A percentile compares a stretch with the other conserved stretches of the same genome.
Conservation (phyloP, 768 basidiomycete species). For the Mycena galericulata region DNA sequence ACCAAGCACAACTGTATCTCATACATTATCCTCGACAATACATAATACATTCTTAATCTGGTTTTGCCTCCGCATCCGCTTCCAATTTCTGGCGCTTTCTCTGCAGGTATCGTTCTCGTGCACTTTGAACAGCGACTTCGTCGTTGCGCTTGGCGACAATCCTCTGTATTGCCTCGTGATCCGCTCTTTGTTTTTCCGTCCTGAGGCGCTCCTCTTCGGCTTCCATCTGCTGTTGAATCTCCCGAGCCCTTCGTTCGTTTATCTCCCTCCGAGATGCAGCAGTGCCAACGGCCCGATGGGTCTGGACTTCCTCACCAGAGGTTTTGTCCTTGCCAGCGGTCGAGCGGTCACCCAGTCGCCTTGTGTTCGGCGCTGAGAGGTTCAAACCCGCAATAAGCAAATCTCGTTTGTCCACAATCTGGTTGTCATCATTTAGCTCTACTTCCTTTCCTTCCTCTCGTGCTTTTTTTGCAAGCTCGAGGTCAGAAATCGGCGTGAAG, state of each 20-base stretch:
- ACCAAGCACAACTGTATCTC: not conserved
- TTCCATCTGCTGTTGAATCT: conserved; percentile 84
- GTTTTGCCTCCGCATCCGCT: conserved; percentile 37
- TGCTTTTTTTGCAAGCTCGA: conserved; percentile 78
- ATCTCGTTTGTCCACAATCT: conserved; percentile 96
- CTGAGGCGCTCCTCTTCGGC: conserved; percentile 74
- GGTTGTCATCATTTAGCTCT: conserved; percentile 96
- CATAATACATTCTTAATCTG: conserved; percentile 33
- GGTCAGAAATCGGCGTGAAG: conserved; percentile 72
- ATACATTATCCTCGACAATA: conserved; percentile 12
- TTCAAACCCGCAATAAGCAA: conserved; percentile 93
- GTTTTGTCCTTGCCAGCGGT: conserved; percentile 39
- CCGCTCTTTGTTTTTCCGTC: conserved; percentile 67
- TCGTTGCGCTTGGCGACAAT: conserved; percentile 81
- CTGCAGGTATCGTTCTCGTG: conserved; percentile 79
- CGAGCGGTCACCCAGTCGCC: conserved; percentile 67
- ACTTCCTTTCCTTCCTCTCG: conserved; percentile 83
- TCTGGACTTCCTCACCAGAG: conserved; percentile 50
- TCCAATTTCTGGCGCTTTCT: conserved; percentile 86
- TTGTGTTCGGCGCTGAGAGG: conserved; percentile 84
- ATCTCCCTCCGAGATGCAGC: conserved; percentile 87
- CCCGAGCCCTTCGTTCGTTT: conserved; percentile 82
- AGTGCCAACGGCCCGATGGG: conserved; percentile 84
- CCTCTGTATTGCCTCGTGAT: conserved; percentile 74
- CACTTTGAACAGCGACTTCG: conserved; percentile 78